A percentile compares a stretch with the other conserved stretches of the same genome.
phyloP scores from a whole-genome alignment of 1,139 yeast genomes.

The Candida mesenterica region DNA sequence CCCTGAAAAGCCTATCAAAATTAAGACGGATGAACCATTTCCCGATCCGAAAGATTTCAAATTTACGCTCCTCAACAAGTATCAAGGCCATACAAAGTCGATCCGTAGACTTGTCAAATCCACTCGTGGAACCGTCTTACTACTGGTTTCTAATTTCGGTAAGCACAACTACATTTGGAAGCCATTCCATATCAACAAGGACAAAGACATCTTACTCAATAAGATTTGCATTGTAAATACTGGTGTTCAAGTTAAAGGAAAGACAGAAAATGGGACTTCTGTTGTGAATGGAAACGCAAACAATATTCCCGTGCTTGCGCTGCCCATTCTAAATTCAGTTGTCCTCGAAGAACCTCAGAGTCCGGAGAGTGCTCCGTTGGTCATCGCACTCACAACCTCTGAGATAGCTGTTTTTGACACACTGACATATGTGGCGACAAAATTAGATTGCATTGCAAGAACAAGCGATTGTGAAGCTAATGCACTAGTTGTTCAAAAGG shows the following conservation, averaged over 20 bases:
- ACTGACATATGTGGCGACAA: background rate
- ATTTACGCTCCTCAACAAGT: slow-evolving; percentile 39
- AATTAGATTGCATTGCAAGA: background rate
- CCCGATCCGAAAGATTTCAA: background rate
- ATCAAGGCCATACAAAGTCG: slow-evolving; percentile 86
- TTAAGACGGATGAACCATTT: too few relatives aligned
- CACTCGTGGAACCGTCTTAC: slow-evolving; percentile 30
- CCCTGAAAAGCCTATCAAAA: too few relatives aligned
- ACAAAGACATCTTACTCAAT: slow-evolving; percentile 9
- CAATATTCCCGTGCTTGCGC: too few relatives aligned
- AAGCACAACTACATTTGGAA: slow-evolving; percentile 68
- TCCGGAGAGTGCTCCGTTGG: too few relatives aligned
- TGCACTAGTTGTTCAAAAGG: background rate
- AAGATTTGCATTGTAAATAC: slow-evolving; percentile 9
- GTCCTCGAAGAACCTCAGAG: background rate
- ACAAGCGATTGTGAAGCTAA: background rate
- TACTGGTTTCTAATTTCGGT: slow-evolving; percentile 43
- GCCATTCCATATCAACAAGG: slow-evolving; percentile 27
- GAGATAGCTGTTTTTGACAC: background rate
- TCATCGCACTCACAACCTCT: background rate
- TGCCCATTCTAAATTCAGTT: slow-evolving; percentile 1
- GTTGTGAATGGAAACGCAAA: background rate
- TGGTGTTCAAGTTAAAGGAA: background rate
- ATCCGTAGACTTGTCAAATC: slow-evolving; percentile 59
- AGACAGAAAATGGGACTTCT: background rate